These are phyloP conservation scores for Allium cepa DNA, from an alignment of 106 monocot genomes.

Conservation along the genomic window DNA sequence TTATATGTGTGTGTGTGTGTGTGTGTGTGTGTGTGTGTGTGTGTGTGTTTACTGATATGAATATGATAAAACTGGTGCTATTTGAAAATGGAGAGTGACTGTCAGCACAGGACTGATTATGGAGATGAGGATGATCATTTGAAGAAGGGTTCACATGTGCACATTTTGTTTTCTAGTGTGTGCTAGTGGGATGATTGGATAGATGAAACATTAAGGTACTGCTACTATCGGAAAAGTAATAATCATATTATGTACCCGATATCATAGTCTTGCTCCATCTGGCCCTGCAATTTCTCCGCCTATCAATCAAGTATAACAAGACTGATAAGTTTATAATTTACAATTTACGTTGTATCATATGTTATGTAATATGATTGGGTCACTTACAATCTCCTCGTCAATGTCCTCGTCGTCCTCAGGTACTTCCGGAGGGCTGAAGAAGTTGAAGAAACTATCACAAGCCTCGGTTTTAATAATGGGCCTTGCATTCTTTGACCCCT, in stretches of 20 bases:
- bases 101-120: too few species aligned
- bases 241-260: conserved; percentile 36
- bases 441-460: conserved; percentile 17
- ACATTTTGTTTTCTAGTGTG: too few species aligned
- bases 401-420: conserved; percentile 7
- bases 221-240: too few species aligned
- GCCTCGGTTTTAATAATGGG: conserved; percentile 16
- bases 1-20: too few species aligned
- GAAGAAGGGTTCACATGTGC: too few species aligned
- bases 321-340: background rate
- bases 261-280: conserved; percentile 88
- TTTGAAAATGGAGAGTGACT: too few species aligned
- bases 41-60: too few species aligned
- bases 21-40: too few species aligned
- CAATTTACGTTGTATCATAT: background rate
- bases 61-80: too few species aligned
- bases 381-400: conserved; percentile 7
- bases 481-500: conserved; percentile 12
- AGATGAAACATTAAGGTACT: too few species aligned
- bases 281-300: conserved; percentile 70
- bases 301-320: conserved; percentile 12
- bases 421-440: conserved; percentile 9
- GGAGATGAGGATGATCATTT: too few species aligned
- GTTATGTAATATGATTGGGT: background rate
- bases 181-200: too few species aligned